Conservation (phyloP, 169 alveolate species). For the Besnoitia besnoiti region DNA sequence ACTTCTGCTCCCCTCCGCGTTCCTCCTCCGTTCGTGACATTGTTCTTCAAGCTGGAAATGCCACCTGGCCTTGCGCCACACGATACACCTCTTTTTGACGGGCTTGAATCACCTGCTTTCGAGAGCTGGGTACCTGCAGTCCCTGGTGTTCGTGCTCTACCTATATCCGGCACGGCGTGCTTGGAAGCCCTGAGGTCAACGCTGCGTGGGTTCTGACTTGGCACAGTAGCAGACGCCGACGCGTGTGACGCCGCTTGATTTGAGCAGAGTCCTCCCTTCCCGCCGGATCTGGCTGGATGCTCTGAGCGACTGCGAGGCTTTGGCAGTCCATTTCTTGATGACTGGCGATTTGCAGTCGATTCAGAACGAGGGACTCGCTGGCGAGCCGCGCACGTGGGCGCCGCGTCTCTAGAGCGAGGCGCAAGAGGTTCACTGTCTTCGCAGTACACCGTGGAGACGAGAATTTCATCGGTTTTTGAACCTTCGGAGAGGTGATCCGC, state of each 20-base stretch:
- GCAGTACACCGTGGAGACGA: neutral
- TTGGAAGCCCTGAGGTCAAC: neutral
- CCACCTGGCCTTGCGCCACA: no score
- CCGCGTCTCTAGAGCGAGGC: neutral
- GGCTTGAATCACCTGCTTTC: no score
- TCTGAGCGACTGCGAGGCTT: neutral
- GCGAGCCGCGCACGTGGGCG: neutral
- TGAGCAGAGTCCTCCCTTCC: neutral
- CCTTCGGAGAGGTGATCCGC: conserved; percentile 13
- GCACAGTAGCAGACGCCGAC: neutral
- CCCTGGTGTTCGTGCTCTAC: no score
- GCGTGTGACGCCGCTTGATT: neutral
- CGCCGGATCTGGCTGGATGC: neutral
- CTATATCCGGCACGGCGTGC: no score
- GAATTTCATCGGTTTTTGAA: neutral
- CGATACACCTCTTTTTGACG: no score
- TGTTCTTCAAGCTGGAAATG: no score
- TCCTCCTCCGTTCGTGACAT: no score
- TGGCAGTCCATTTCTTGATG: neutral
- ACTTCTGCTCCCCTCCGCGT: no score
- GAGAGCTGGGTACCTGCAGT: no score
- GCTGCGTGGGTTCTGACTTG: neutral
- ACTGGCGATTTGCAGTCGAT: neutral
- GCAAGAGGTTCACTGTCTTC: neutral
- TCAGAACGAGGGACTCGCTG: neutral